Evolutionary conservation across 805 yeast genomes (phyloP), one percentile per base, ranked within the genome.

Genomic region (Grigorovia transvaalensis): DNA sequence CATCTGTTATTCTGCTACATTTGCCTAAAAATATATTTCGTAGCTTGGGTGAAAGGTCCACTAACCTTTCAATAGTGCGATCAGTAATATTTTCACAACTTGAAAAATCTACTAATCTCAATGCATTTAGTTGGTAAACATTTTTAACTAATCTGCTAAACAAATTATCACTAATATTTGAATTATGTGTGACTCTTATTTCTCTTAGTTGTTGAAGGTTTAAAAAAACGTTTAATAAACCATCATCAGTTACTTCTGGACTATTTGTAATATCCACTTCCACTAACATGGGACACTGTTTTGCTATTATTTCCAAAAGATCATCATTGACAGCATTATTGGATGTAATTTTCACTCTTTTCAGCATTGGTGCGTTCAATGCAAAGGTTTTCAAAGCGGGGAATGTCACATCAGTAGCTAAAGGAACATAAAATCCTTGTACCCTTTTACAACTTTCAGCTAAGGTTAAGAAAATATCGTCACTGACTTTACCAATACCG

Each of bases 201-300:
- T 91, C 97, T 57, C 96, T 76, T 50, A 91, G 71, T 55, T 81
- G 86, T n/a, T 80, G 77, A 47, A 89, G 73, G 29, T 78, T 79
- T 17, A 73, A 64, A 57, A 89, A 81, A 7, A 86, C 71, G 11
- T 67, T 67, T 51, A 76, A 71, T 47, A 89, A 73, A 45, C 85
- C 74, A n/a, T 62, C 64, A 64, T 88, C 86, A 13, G 85, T 78
- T 41, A 90, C 79, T 55, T 78, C 74, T n/a, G 83, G 78, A 68
- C 96, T 85, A 46, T 82, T 83, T 57, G 88, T 90, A 48, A 91
- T 74, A 68, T 91, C 98, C 50, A 93, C 84, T 68, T 91, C 99
- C 17, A 90, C 95, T 48, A 91, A 72, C 51, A 82, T 75, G 44
- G 84, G 84, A 66, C 97, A 91, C 63, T 77, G 77, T n/a, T 73